Percentiles rank a stretch among this genome's conserved stretches.
Conservation (phyloP, 2,329 filamentous ascomycete genomes). For the Phyllosticta capitalensis region DNA sequence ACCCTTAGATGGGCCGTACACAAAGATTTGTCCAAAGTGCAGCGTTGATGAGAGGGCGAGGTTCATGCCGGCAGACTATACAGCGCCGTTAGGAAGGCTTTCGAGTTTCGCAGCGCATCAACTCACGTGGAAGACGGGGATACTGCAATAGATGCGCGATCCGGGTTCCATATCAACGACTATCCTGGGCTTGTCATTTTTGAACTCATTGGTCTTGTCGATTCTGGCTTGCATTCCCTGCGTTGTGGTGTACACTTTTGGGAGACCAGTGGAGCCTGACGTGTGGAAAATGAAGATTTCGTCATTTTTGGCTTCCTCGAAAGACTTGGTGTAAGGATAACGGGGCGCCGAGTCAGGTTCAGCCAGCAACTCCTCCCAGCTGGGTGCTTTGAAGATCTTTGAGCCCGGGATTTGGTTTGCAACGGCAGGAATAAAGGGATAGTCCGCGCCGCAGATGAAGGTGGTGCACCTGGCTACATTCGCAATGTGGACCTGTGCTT, state of each 20-base stretch:
- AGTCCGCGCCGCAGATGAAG: neutral
- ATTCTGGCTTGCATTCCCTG: neutral
- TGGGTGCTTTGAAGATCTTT: neutral
- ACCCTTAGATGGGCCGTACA: neutral
- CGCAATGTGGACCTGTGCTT: neutral
- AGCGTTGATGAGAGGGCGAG: neutral
- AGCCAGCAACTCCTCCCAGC: neutral
- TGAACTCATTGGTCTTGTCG: neutral
- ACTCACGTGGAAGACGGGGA: neutral
- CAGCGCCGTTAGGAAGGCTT: neutral
- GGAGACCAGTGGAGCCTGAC: slow-evolving; percentile 24
- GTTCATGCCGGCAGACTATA: neutral
- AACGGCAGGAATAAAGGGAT: neutral
- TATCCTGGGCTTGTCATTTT: neutral
- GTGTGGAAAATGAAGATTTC: slow-evolving; percentile 24
- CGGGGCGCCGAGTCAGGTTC: neutral
- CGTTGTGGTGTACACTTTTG: slow-evolving; percentile 12
- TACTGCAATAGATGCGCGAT: neutral
- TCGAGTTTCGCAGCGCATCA: neutral
- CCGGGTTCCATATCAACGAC: neutral
- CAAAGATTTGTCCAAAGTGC: neutral
- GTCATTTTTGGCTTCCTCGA: slow-evolving; percentile 17
- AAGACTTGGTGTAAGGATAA: slow-evolving; percentile 17
- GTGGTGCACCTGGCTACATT: neutral
- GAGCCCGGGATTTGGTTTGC: neutral